Evolutionary conservation across 257 asterid species (phyloP).

Genomic region (Jacaranda copaia): DNA sequence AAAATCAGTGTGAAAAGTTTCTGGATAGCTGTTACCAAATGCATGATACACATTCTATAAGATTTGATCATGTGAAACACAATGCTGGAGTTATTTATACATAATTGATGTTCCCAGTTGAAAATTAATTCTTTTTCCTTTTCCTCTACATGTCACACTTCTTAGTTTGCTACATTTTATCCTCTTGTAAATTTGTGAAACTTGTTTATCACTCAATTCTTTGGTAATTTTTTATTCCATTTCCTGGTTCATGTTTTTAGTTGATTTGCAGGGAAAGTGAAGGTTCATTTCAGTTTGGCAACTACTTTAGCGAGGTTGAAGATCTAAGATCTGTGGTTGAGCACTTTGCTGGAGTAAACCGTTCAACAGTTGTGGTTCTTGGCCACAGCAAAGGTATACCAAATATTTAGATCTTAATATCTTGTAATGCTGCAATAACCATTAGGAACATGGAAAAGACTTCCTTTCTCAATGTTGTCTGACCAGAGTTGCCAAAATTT

Average conservation of each 20-base stretch:
- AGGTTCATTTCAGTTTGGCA: constrained; percentile 75
- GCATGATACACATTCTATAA: background rate
- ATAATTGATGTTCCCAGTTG: background rate
- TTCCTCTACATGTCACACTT: background rate
- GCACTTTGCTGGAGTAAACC: constrained; percentile 58
- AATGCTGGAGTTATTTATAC: background rate
- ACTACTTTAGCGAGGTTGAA: constrained; percentile 73
- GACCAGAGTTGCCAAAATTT: background rate
- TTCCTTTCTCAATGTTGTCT: background rate
- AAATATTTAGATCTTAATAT: constrained; percentile 3
- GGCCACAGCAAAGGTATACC: constrained; percentile 89
- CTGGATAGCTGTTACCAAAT: background rate
- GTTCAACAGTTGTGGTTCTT: constrained; percentile 62
- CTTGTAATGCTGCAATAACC: constrained; percentile 3
- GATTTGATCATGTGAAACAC: background rate
- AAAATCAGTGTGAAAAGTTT: background rate
- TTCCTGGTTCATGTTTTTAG: constrained; percentile 21
- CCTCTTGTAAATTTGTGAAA: constrained; percentile 13
- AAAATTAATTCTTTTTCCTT: background rate
- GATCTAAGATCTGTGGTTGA: constrained; percentile 83
- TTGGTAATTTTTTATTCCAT: background rate
- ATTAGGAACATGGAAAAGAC: background rate
- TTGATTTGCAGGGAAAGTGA: constrained; percentile 82
- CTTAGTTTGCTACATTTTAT: background rate
- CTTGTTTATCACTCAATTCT: constrained; percentile 10